Base-by-base conservation (phyloP, 1,284 basidiomycete species). In the Moesziomyces antarcticus region DNA sequence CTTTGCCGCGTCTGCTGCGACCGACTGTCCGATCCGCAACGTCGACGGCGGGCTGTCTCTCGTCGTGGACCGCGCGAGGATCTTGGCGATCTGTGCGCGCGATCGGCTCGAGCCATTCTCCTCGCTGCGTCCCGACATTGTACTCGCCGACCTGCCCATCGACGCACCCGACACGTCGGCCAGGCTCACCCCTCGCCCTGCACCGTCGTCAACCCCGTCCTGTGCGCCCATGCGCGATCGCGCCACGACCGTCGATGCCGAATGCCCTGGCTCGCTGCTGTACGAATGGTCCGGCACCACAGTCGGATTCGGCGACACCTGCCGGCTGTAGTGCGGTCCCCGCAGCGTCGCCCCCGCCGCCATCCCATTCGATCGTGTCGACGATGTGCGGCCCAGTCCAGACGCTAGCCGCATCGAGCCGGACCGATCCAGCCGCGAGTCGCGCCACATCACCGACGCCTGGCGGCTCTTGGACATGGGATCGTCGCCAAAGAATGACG, bases 401-500 rank as follows among this genome's bases (percentile, higher is more conserved):
- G 56, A 56, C 22, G 57, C 55, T 2, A 48, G 55, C 11, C 62
- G 68, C 62, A 60, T 72, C 21, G 55, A 68, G 24, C 58, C 70
- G 14, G 58, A 70, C 18, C 56, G 63, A 49, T 67, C 64, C 24
- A 70, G 47, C 11, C 63, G 52, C 50, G 68, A 75, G 21, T 75
- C 67, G n/a, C 64, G 67, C 56, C 63, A 71, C 72, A 67, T 75
- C 46, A 67, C 71, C 22, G 61, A 69, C 30, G 47, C 55, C 20
- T 70, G 70, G 3, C 60, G 64, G 45, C 56, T 64, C 61, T 64
- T 70, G 41, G 52, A 60, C 69, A 61, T 78, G 21, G 70, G 70
- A 44, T 78, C 77, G 22, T 80, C 78, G 33, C 72, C 78, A 54
- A 83, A 83, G 77, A 81, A 83, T 40, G 60, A 67, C 11, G 78